Conservation (phyloP, 1,284 basidiomycete species). For the Exobasidium cylindrosporum region DNA sequence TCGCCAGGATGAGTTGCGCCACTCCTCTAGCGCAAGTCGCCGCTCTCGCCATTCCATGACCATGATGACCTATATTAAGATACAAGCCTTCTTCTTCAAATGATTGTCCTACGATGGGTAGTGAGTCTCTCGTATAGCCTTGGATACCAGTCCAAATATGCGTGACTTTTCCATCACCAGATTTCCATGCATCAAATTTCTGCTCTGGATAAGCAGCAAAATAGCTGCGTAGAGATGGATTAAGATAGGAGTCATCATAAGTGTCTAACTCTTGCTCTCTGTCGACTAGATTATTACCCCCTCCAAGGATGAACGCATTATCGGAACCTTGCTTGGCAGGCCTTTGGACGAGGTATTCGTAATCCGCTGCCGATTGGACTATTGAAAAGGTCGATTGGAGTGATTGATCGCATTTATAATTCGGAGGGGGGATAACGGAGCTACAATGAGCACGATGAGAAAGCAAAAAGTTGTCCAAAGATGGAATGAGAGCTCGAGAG, state of each 20-base stretch:
- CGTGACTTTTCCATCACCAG: not conserved
- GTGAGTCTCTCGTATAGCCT: conserved; percentile 15
- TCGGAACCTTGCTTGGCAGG: not conserved
- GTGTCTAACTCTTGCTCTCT: conserved; percentile 10
- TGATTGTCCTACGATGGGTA: conserved; percentile 8
- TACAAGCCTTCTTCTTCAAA: conserved; percentile 1
- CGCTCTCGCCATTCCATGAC: conserved; percentile 18
- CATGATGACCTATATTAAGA: conserved; percentile 10
- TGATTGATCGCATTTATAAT: not conserved
- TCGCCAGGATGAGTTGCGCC: conserved; percentile 9
- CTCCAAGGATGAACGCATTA: conserved; percentile 13
- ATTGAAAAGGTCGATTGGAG: conserved; percentile 12
- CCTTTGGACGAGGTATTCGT: conserved; percentile 16
- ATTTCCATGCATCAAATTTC: conserved; percentile 10
- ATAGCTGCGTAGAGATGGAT: not conserved
- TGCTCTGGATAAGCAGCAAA: not conserved
- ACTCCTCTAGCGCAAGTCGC: conserved; percentile 14
- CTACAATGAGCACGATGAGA: conserved; percentile 15
- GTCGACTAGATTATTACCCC: not conserved
- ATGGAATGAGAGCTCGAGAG: conserved; percentile 5
- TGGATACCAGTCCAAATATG: conserved; percentile 17
- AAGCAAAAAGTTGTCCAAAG: conserved; percentile 2
- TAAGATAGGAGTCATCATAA: conserved; percentile 7
- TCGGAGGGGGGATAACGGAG: conserved; percentile 6
- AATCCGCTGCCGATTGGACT: not conserved